phyloP scores from a whole-genome alignment of 2,329 filamentous ascomycete genomes.

The Tolypocladium nubicola region DNA sequence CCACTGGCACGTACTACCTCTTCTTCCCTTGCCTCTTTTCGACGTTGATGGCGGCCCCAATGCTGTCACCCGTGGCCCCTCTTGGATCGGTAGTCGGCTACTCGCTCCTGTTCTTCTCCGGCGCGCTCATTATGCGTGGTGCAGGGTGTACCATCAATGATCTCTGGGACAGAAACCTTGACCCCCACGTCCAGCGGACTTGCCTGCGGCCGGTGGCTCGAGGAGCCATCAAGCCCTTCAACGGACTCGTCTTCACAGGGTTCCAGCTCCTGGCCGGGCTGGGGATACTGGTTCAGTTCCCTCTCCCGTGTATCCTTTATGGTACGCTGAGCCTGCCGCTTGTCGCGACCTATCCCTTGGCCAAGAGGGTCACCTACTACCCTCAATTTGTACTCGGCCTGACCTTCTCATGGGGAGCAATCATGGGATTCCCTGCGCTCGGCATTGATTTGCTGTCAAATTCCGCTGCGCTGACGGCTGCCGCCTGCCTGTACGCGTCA shows the following conservation, averaged over 20 bases:
- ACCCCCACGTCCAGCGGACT: slow-evolving; percentile 68
- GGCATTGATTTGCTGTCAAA: slow-evolving; percentile 64
- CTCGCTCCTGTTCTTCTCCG: slow-evolving; percentile 59
- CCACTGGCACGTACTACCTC: slow-evolving; percentile 72
- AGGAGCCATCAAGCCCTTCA: slow-evolving; percentile 60
- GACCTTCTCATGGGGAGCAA: slow-evolving; percentile 81
- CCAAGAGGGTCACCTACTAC: slow-evolving; percentile 80
- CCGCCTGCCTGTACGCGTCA: slow-evolving; percentile 61
- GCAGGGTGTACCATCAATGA: slow-evolving; percentile 87
- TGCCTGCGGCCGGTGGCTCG: slow-evolving; percentile 72
- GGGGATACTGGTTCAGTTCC: slow-evolving; percentile 66
- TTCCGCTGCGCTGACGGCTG: slow-evolving; percentile 50
- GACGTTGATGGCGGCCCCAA: slow-evolving; percentile 66
- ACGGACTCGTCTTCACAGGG: slow-evolving; percentile 66
- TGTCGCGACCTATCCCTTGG: slow-evolving; percentile 68
- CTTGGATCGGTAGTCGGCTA: slow-evolving; percentile 54
- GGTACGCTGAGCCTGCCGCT: slow-evolving; percentile 64
- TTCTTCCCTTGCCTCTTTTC: slow-evolving; percentile 82
- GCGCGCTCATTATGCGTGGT: slow-evolving; percentile 76
- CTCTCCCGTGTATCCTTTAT: slow-evolving; percentile 62
- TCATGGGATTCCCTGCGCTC: slow-evolving; percentile 79
- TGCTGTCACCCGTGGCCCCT: slow-evolving; percentile 49
- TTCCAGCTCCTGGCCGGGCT: slow-evolving; percentile 64
- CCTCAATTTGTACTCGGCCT: slow-evolving; percentile 75
- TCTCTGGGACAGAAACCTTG: slow-evolving; percentile 79